Evolutionary conservation across 345 rosid species (phyloP), one percentile per base, ranked within the genome.

Genomic region (Kandelia obovata): DNA sequence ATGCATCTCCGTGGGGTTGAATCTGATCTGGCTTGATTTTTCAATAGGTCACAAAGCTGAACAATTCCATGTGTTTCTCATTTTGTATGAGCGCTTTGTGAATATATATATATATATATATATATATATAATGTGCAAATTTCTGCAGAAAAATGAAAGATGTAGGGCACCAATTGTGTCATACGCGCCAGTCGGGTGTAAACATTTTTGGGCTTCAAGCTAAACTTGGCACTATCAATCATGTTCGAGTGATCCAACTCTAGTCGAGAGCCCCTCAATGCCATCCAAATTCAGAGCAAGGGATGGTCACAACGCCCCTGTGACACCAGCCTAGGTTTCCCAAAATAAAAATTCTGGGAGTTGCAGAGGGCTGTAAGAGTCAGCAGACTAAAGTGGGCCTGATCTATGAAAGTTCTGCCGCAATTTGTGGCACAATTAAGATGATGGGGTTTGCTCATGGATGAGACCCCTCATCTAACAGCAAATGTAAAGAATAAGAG

Each of bases 391-490:
- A 0, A 3, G 43, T n/a, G 49, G 69, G 46, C 27, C 23, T 19
- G 1, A 37, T 53, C 0, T 25, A 35, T 25, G 67, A 39, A 63
- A 35, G 55, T 39, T 37, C 21, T 21, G 21, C 21, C 11, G 23
- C 46, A 39, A 9, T 39, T 8, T 43, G 49, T 43, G 49, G 13
- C 49, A 0, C 49, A 13, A 43, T 43, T 43, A 43, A 3, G 49
- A 43, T 52, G 47, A 51, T 58, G 75, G 39, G 59, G 32, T 43
- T n/a, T 53, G 11, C 31, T 5, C 47, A 10, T 28, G 16, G 70
- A 71, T 19, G 56, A 53, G 71, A 58, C 55, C 25, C 58, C 53
- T 43, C 60, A 62, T 58, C 61, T 51, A 63, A 66, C 64, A 28
- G 28, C 21, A 52, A 64, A 25, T 66, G 53, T 31, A 26, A 7